Percentiles rank a stretch among this genome's conserved stretches.
Conservation (phyloP, 306 rosid genomes). For the Malus fusca region DNA sequence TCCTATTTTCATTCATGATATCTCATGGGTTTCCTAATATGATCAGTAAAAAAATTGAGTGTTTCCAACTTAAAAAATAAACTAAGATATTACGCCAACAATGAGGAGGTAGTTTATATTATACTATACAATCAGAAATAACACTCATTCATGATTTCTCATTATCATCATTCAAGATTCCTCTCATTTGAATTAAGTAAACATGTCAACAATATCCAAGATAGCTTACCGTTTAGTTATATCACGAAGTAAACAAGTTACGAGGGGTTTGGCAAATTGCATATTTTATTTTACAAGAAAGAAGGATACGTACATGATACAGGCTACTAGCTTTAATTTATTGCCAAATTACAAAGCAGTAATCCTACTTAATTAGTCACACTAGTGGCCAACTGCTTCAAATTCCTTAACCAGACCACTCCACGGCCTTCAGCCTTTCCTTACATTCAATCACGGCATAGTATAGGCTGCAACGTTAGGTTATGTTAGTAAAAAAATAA, state of each 20-base stretch:
- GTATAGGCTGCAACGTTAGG: conserved; percentile 51
- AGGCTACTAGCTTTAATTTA: conserved; percentile 30
- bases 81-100: background rate
- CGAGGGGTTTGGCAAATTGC: background rate
- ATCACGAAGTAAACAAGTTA: background rate
- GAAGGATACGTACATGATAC: background rate
- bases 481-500: background rate
- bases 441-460: conserved; percentile 32
- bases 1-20: too few relatives aligned
- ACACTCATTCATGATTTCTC: background rate
- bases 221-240: too few relatives aligned
- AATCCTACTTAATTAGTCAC: conserved; percentile 3
- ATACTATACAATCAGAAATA: too few relatives aligned
- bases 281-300: conserved; percentile 4
- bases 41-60: background rate
- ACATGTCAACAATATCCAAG: too few relatives aligned
- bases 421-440: conserved; percentile 3
- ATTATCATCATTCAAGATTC: too few relatives aligned
- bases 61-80: background rate
- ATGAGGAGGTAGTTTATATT: too few relatives aligned
- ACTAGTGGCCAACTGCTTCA: conserved; percentile 5
- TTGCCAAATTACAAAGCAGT: conserved; percentile 18
- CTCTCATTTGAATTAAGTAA: too few relatives aligned
- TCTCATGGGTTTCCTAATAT: background rate
- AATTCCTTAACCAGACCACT: background rate